Evolutionary conservation across 331 rosid species (phyloP).

Genomic region (Quercus tomentella): DNA sequence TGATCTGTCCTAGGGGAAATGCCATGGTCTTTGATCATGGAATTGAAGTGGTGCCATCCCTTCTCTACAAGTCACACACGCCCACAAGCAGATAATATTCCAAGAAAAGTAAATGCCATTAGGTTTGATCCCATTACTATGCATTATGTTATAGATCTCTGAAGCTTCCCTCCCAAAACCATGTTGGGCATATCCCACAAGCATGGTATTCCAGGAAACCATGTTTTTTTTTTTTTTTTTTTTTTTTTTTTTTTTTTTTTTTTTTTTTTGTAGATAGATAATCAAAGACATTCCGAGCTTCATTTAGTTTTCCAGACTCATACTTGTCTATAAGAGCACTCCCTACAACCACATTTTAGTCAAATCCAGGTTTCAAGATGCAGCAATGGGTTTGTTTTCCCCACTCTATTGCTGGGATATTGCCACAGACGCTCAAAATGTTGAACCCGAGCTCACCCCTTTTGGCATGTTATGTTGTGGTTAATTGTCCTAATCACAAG

Average conservation of each 20-base stretch:
- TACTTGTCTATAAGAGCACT: neutral
- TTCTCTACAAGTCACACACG: slow-evolving; percentile 1
- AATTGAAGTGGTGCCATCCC: neutral
- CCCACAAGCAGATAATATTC: neutral
- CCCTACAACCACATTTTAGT: neutral
- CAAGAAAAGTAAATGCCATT: neutral
- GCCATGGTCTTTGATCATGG: neutral
- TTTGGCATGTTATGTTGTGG: too few relatives aligned
- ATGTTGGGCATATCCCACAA: slow-evolving; percentile 2
- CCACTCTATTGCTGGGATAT: neutral
- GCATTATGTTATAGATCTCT: neutral
- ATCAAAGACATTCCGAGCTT: neutral
- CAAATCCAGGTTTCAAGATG: neutral
- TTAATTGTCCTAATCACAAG: too few relatives aligned
- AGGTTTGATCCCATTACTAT: neutral
- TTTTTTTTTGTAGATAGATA: neutral
- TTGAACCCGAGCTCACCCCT: neutral
- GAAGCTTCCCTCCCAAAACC: slow-evolving; percentile 2
- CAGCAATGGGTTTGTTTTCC: neutral
- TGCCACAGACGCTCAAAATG: neutral
- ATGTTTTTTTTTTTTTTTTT: neutral
- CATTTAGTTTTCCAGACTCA: neutral
- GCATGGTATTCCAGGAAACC: neutral
- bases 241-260: neutral
- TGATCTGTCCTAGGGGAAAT: neutral